Evolutionary conservation across 257 asterid species (phyloP).

Genomic region (Nicotiana benthamiana): DNA sequence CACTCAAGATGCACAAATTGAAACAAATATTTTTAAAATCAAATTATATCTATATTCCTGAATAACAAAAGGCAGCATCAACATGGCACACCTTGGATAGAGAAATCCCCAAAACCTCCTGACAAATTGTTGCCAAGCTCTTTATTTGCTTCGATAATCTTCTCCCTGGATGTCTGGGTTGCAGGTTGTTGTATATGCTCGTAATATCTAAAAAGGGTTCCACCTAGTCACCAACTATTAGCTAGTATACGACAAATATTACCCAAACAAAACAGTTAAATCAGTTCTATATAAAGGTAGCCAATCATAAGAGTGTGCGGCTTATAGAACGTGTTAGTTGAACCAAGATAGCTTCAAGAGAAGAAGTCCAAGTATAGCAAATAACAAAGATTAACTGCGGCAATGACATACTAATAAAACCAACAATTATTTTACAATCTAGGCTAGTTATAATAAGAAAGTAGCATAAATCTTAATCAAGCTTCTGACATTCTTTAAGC

Average conservation of each 20-base stretch:
- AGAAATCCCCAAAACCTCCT: conserved; percentile 65
- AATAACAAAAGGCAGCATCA: neutral
- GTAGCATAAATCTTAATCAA: neutral
- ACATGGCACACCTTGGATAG: conserved; percentile 61
- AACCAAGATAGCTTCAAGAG: neutral
- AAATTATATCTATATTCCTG: neutral
- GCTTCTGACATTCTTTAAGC: neutral
- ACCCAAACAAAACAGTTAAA: neutral
- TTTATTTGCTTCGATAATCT: conserved; percentile 53
- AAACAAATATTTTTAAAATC: neutral
- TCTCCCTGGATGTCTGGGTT: conserved; percentile 45
- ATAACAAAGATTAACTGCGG: neutral
- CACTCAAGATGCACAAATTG: neutral
- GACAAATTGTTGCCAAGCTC: conserved; percentile 79
- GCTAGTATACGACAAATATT: neutral
- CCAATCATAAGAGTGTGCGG: neutral
- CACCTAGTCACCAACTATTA: conserved; percentile 40
- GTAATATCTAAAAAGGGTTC: conserved; percentile 79
- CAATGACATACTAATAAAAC: neutral
- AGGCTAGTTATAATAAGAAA: neutral
- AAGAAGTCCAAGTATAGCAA: neutral
- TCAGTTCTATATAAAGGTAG: neutral
- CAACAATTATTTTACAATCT: neutral
- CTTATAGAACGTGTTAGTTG: neutral
- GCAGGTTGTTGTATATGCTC: conserved; percentile 53